Conservation (phyloP, 495 filamentous ascomycete species). For the Annulohypoxylon bovei region DNA sequence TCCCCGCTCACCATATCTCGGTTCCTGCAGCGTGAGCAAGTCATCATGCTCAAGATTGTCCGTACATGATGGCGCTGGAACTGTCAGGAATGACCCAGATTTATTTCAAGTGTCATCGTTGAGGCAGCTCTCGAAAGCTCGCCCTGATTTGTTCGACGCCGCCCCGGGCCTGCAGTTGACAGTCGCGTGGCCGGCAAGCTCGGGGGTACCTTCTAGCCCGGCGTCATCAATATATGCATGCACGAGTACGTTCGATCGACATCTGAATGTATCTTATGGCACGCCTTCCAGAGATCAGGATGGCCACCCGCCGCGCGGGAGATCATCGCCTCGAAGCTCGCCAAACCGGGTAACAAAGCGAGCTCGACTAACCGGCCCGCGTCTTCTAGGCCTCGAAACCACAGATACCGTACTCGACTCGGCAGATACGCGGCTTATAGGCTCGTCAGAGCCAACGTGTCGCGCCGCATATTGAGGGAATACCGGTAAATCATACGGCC, state of each 20-base stretch:
- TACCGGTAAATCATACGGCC: conserved; percentile 9
- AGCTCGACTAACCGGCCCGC: conserved; percentile 9
- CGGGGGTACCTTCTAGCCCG: background rate
- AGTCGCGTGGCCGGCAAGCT: background rate
- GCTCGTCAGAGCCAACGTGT: background rate
- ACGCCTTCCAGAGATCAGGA: background rate
- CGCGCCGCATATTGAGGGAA: conserved; percentile 19
- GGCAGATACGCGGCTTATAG: background rate
- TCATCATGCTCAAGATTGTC: background rate
- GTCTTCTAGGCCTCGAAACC: background rate
- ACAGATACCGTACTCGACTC: background rate
- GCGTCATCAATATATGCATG: conserved; percentile 7
- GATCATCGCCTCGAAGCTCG: background rate
- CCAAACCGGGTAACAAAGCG: background rate
- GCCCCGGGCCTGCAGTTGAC: background rate
- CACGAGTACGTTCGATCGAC: background rate
- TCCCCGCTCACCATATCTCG: conserved; percentile 31
- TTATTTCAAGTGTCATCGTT: background rate
- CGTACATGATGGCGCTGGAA: conserved; percentile 1
- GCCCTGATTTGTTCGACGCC: background rate
- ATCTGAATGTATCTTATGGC: background rate
- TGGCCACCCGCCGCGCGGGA: background rate
- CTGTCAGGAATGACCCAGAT: conserved; percentile 9
- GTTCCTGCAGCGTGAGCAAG: conserved; percentile 26
- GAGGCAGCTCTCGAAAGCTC: background rate